Evolutionary conservation across 805 yeast genomes (phyloP), one percentile per base, ranked within the genome.

Genomic region (Starmera quercuum): DNA sequence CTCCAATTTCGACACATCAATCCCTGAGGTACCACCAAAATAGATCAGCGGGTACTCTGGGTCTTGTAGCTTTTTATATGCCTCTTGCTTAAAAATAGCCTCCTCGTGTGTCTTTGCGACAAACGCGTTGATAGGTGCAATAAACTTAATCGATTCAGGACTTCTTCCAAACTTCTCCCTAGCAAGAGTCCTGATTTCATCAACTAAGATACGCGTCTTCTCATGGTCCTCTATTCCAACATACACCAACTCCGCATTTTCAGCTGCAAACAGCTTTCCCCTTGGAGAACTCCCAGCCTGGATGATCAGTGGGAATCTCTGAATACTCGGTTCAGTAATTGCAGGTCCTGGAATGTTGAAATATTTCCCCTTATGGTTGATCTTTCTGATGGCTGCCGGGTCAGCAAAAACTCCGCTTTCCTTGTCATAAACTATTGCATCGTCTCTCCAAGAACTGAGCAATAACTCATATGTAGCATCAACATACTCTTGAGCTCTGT

Each of bases 11-110:
- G 58, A 50, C 25, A 64, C 51, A 32, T 66, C 69, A 32, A 64
- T 52, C 5, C 68, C 69, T 2, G 68, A 63, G 61, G 66, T 63
- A n/a, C 71, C 71, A 15, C 68, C 55, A 41, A 66, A 66, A 28
- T 64, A 49, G 1, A 63, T 64, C 5, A 58, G 63, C 30, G 62
- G 63, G 6, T 65, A 66, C 30, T 57, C 64, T 12, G 50, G 29
- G 37, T 57, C 63, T 6, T 56, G 61, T 33, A 49, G 52, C 12
- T 33, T 30, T 30, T 44, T 41, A 34, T 23, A 54, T 4, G 55
- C 57, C 20, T 48, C 44, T 34, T 47, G 54, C 33, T 64, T 62
- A 6, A 37, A 50, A 23, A 41, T 50, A 5, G 70, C 70, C 34
- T 58, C 66, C 34, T 64, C 63, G 28, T 56, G 57, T 3, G 70